Evolutionary conservation across 495 filamentous ascomycete genomes (phyloP).

Genomic region (Penicillium ochrochloron): DNA sequence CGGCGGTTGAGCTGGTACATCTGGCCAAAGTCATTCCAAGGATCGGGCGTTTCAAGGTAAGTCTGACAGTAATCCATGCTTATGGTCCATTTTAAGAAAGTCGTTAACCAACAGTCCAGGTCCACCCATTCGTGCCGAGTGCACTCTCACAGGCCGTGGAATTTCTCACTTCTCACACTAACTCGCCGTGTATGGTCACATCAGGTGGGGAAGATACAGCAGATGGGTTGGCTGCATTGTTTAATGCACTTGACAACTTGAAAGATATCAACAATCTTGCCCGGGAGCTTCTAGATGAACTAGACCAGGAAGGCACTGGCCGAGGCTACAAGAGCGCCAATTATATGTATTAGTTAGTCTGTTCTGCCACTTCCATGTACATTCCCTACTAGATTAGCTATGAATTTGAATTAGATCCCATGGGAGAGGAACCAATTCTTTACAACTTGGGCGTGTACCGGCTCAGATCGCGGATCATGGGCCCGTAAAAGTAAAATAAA

Average conservation of each 20-base stretch:
- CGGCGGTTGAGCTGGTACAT: background rate
- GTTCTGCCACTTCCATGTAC: background rate
- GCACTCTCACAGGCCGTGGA: constrained; percentile 7
- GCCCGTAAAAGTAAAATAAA: constrained; percentile 23
- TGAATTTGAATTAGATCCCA: background rate
- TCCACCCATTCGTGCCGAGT: constrained; percentile 5
- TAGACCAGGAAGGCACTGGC: background rate
- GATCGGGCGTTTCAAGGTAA: constrained; percentile 2
- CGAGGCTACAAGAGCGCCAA: background rate
- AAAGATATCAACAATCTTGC: constrained; percentile 9
- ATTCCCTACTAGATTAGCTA: background rate
- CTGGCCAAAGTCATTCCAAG: constrained; percentile 3
- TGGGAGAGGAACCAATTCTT: background rate
- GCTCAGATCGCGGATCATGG: constrained; percentile 10
- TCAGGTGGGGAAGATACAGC: background rate
- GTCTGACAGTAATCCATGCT: background rate
- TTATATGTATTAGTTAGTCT: background rate
- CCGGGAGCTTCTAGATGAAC: background rate
- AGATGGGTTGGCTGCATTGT: background rate
- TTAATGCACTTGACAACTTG: constrained; percentile 3
- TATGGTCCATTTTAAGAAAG: background rate
- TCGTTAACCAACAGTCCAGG: background rate
- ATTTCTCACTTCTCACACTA: background rate
- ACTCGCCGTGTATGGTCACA: background rate
- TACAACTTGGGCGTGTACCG: background rate